Evolutionary conservation across 208 protist species (phyloP), one percentile per base, ranked within the genome.

Genomic region (Endotrypanum monterogeii): DNA sequence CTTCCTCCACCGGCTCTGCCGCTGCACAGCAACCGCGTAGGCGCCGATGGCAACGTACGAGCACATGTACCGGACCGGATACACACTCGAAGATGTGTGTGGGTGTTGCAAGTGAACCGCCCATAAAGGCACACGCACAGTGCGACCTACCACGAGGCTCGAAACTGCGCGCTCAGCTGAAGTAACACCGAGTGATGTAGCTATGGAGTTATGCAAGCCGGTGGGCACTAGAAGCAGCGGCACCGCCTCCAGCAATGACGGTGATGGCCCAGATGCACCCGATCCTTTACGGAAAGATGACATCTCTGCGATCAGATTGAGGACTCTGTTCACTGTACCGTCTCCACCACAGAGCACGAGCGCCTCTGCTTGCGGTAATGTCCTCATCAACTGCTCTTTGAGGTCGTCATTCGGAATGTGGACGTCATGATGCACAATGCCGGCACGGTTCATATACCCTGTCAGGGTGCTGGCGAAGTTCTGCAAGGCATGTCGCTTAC

Each of bases 171-270:
- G 86, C 75, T 92, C 83, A 6, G 87, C 88, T 4, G 84, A 87
- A 41, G 69, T 66, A 11, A 96, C 67, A 54, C 89, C 89, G 55
- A 94, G 87, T 12, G 89, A 93, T 52, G 74, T 69, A 37, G 92
- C 87, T 30, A 96, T 85, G 46, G 86, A 93, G 83, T 96, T 96
- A 74, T 92, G 86, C 51, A 91, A 56, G 16, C 92, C 92, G 28
- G 86, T 83, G 1, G 92, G 92, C 55, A 96, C 82, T 7, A 91
- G 55, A 11, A 93, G 66, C n/a, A 96, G 71, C 35, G 92, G 89
- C 51, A 69, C 73, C 11, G 48, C 11, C 52, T 76, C 28, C 58
- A 77, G 58, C 25, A 77, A 20, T 46, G 75, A 63, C 30, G 39
- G 76, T 11, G 58, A 44, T 35, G 67, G 37, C 18, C 71, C 32